phyloP scores from a whole-genome alignment of 1,139 yeast species.

The Scheffersomyces quercinus region DNA sequence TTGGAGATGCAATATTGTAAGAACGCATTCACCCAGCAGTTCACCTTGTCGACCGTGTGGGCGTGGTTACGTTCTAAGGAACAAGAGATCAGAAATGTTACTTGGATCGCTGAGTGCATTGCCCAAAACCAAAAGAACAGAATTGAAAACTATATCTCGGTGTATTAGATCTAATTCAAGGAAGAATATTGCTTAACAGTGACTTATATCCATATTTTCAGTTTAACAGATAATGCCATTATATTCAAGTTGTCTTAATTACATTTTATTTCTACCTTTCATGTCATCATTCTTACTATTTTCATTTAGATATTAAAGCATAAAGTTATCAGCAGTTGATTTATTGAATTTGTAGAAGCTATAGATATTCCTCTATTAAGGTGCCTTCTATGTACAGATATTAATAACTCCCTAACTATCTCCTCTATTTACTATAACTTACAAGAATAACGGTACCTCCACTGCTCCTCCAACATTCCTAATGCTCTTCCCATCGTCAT shows the following conservation, averaged over 20 bases:
- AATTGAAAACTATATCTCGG: constrained; percentile 75
- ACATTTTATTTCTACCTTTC: too few relatives aligned
- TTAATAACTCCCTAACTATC: too few relatives aligned
- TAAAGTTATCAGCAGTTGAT: too few relatives aligned
- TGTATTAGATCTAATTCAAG: constrained; percentile 39
- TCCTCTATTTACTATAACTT: constrained; percentile 1
- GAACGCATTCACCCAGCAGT: constrained; percentile 95
- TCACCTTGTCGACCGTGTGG: constrained; percentile 87
- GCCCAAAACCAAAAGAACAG: constrained; percentile 85
- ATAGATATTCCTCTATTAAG: too few relatives aligned
- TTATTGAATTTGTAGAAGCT: too few relatives aligned
- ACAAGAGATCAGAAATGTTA: constrained; percentile 93
- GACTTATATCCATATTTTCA: too few relatives aligned
- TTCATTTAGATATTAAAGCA: too few relatives aligned
- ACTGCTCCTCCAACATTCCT: constrained; percentile 40
- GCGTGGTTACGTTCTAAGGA: constrained; percentile 96
- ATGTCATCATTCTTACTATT: too few relatives aligned
- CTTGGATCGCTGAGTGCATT: constrained; percentile 98
- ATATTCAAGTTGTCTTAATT: too few relatives aligned
- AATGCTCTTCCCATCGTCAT: constrained; percentile 14
- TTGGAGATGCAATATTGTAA: constrained; percentile 90
- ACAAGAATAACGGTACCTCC: constrained; percentile 43
- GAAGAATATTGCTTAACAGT: too few relatives aligned
- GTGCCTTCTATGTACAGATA: too few relatives aligned
- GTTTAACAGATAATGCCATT: too few relatives aligned